Conservation (phyloP, 1,139 yeast species). For the Suhomyces ambrosiae region DNA sequence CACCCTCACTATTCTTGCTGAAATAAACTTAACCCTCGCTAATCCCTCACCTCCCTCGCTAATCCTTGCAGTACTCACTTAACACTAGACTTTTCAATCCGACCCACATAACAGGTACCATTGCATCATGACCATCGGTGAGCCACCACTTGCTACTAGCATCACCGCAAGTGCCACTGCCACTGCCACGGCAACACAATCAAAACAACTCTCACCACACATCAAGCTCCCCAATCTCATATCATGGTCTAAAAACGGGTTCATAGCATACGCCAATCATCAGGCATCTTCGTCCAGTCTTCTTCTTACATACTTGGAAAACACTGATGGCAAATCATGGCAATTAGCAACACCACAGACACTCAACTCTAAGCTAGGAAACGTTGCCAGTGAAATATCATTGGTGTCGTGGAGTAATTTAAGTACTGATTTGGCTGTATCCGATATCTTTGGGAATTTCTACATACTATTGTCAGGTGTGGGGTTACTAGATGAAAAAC, state of each 20-base stretch:
- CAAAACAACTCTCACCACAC: background rate
- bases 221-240: slow-evolving; percentile 25
- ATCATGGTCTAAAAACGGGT: slow-evolving; percentile 78
- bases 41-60: too few species aligned
- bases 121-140: background rate
- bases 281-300: slow-evolving; percentile 27
- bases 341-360: slow-evolving; percentile 58
- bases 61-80: too few species aligned
- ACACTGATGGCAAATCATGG: slow-evolving; percentile 67
- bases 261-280: slow-evolving; percentile 58
- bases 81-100: too few species aligned
- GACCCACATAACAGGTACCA: too few species aligned
- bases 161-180: too few species aligned
- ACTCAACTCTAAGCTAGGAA: slow-evolving; percentile 41
- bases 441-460: slow-evolving; percentile 53
- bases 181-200: background rate
- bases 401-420: slow-evolving; percentile 51
- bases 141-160: too few species aligned
- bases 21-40: too few species aligned
- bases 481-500: slow-evolving; percentile 29
- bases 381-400: slow-evolving; percentile 26
- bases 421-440: slow-evolving; percentile 55
- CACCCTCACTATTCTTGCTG: too few species aligned
- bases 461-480: slow-evolving; percentile 51
- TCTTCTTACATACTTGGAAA: slow-evolving; percentile 61